Evolutionary conservation across 345 rosid species (phyloP), one percentile per base, ranked within the genome.

Genomic region (Gossypium rotundifolium): DNA sequence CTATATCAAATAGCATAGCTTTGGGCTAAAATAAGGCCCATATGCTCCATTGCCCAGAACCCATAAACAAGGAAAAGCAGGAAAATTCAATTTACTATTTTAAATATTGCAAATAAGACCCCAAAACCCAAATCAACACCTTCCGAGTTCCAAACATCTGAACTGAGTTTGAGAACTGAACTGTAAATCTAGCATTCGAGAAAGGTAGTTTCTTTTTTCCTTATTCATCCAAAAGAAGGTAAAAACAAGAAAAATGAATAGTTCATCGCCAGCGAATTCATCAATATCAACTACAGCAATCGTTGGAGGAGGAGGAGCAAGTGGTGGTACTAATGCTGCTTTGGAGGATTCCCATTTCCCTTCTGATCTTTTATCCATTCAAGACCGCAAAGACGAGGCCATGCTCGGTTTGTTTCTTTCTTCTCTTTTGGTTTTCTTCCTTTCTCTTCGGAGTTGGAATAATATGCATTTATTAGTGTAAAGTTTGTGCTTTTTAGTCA

Each of bases 221-320:
- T 51, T 51, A 14, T 3, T 25, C 72, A 27, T 49, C 42, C 58
- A 25, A 68, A 49, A 48, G 10, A n/a, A 2, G 42, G 11, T 61
- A 40, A 58, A 54, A 5, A 0, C 9, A n/a, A 10, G 27, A 33
- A 44, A 14, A 52, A 58, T 92, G 98, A 92, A 77, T 75, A 86
- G 90, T 71, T 82, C 90, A 22, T 92, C 97, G 48, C 93, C 96
- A 9, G 89, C 89, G 23, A 84, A 82, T 74, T 89, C 97, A 48
- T 86, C 93, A 38, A 82, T 87, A 40, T 90, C 97, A 29, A 92
- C 94, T 8, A 83, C 94, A 11, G 92, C 92, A 48, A 83, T 90
- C 53, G 83, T 73, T 9, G 93, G 91, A 18, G 94, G 90, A n/a
- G 92, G 90, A 22, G 93, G 89, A 25, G 83, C 88, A 25, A 84